Evolutionary conservation across 805 yeast genomes (phyloP).

Genomic region (Priceomyces medius): DNA sequence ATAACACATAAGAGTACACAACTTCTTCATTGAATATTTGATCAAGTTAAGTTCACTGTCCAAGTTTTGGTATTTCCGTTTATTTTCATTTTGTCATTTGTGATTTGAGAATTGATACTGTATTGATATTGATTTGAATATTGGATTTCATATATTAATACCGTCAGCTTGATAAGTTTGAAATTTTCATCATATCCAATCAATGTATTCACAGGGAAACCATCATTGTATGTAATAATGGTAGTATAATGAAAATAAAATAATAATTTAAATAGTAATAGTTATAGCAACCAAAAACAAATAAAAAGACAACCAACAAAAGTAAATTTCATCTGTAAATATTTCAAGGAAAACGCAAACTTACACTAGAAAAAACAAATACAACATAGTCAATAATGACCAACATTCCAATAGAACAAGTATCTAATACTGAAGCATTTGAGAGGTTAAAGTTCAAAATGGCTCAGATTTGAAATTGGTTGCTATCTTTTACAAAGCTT

Average conservation of each 20-base stretch:
- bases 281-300: neutral
- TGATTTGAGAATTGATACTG: no score
- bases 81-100: neutral
- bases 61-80: neutral
- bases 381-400: neutral
- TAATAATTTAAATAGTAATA: neutral
- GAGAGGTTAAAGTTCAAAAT: neutral
- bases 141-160: neutral
- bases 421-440: neutral
- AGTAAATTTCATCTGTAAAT: neutral
- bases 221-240: neutral
- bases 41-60: neutral
- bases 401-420: neutral
- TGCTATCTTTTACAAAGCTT: neutral
- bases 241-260: neutral
- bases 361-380: neutral
- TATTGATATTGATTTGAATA: neutral
- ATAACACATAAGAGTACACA: constrained; percentile 3
- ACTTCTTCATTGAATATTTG: neutral
- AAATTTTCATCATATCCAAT: neutral
- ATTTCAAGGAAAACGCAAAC: neutral
- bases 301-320: neutral
- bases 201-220: neutral
- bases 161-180: neutral
- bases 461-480: constrained; percentile 1